These are phyloP conservation scores for Elaeis guineensis DNA, from an alignment of 176 grass and related monocot species.

Conservation along the genomic window DNA sequence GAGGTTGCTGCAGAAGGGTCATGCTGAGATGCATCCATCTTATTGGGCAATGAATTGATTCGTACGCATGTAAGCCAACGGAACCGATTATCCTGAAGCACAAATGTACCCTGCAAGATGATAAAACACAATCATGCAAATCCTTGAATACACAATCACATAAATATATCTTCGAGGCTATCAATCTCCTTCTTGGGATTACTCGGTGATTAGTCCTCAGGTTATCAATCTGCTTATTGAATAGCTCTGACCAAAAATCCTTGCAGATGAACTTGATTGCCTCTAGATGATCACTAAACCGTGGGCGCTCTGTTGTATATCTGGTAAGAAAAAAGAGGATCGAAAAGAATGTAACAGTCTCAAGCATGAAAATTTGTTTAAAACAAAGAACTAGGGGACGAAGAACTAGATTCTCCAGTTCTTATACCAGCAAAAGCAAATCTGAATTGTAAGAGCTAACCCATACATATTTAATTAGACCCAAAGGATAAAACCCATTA, in stretches of 20 bases:
- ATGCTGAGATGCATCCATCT: slow-evolving; percentile 11
- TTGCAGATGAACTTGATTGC: slow-evolving; percentile 99
- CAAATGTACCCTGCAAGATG: slow-evolving; percentile 77
- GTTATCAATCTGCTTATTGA: slow-evolving; percentile 98
- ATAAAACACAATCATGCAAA: neutral
- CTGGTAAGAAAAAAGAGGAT: slow-evolving; percentile 21
- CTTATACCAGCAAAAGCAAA: too few relatives aligned
- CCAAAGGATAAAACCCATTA: too few relatives aligned
- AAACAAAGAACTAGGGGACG: too few relatives aligned
- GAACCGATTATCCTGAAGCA: slow-evolving; percentile 85
- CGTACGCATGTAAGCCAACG: slow-evolving; percentile 79
- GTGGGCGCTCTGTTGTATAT: slow-evolving; percentile 82
- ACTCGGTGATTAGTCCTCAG: slow-evolving; percentile 97
- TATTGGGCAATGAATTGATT: slow-evolving; percentile 44
- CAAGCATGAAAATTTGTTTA: too few relatives aligned
- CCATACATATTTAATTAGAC: too few relatives aligned
- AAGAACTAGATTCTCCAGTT: too few relatives aligned
- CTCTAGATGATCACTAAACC: slow-evolving; percentile 92
- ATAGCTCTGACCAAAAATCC: slow-evolving; percentile 93
- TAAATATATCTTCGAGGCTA: neutral
- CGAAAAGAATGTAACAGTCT: too few relatives aligned
- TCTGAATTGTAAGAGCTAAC: too few relatives aligned
- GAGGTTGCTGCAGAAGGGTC: slow-evolving; percentile 2
- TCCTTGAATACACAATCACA: slow-evolving; percentile 4
- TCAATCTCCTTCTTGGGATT: slow-evolving; percentile 18